Percentiles rank a stretch among this genome's conserved stretches.
These are phyloP conservation scores for Ophiocordyceps sinensis DNA, from an alignment of 2,329 filamentous ascomycete species.

Conservation along the genomic window DNA sequence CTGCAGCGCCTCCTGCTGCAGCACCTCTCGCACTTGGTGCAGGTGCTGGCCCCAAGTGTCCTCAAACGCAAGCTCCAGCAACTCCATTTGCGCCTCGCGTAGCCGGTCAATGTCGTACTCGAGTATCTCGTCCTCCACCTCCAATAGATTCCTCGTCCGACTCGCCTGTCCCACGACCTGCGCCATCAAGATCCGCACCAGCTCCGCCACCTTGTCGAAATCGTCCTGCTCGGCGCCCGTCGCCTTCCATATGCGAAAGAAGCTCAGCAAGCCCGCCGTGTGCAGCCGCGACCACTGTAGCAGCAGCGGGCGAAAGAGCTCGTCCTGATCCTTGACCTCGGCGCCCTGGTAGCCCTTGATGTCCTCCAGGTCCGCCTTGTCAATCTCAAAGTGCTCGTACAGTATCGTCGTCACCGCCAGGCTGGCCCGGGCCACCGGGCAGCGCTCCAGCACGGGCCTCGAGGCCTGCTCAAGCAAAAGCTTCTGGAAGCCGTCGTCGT, in stretches of 20 bases:
- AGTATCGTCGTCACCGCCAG: constrained; percentile 75
- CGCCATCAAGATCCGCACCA: constrained; percentile 80
- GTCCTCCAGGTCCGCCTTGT: constrained; percentile 69
- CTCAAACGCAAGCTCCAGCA: constrained; percentile 82
- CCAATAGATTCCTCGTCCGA: constrained; percentile 69
- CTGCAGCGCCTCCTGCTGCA: constrained; percentile 80
- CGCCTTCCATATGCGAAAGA: constrained; percentile 84
- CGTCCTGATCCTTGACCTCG: constrained; percentile 69
- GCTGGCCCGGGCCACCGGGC: constrained; percentile 76
- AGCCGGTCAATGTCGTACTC: constrained; percentile 70
- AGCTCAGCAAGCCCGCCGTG: constrained; percentile 69
- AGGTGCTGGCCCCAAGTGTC: constrained; percentile 89
- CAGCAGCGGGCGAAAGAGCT: constrained; percentile 71
- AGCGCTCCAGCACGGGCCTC: constrained; percentile 55
- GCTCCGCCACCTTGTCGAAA: constrained; percentile 83
- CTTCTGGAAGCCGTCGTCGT: constrained; percentile 88
- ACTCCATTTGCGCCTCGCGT: constrained; percentile 81
- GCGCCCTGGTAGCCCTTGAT: constrained; percentile 58
- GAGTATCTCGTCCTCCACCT: constrained; percentile 77
- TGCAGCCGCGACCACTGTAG: constrained; percentile 90
- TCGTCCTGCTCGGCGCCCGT: constrained; percentile 76
- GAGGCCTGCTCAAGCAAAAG: constrained; percentile 78
- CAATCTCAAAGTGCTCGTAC: constrained; percentile 92
- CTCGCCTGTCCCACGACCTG: constrained; percentile 73
- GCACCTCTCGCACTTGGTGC: constrained; percentile 76